These are phyloP conservation scores for Sporothrix pallida DNA, from an alignment of 2,329 filamentous ascomycete species.

Conservation along the genomic window DNA sequence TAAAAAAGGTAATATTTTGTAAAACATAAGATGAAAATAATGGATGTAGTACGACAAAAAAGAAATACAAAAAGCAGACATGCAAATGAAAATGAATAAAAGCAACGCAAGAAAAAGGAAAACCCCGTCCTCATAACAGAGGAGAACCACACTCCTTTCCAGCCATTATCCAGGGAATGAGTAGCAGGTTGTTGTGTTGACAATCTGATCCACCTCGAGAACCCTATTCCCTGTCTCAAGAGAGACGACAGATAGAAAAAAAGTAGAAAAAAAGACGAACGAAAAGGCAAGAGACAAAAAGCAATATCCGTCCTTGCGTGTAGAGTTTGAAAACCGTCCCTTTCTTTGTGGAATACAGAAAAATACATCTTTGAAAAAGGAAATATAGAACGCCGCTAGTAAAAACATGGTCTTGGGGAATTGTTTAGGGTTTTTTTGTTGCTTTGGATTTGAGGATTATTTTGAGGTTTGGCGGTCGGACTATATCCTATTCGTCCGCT, in stretches of 20 bases:
- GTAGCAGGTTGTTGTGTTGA: neutral
- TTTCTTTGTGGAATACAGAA: constrained; percentile 24
- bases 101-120: constrained; percentile 14
- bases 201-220: neutral
- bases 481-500: constrained; percentile 24
- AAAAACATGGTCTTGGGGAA: neutral
- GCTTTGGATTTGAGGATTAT: neutral
- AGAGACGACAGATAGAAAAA: neutral
- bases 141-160: constrained; percentile 20
- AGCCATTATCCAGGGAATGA: constrained; percentile 23
- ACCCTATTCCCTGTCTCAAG: constrained; percentile 12
- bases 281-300: neutral
- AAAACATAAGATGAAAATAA: constrained; percentile 26
- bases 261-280: neutral
- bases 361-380: constrained; percentile 15
- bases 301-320: neutral
- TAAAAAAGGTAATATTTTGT: constrained; percentile 25
- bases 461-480: neutral
- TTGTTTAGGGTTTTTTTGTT: neutral
- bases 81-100: constrained; percentile 3
- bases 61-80: neutral
- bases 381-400: constrained; percentile 7
- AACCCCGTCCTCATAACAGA: neutral
- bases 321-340: constrained; percentile 10
- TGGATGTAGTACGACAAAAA: constrained; percentile 19